These are phyloP conservation scores for Thuja plicata DNA, from an alignment of 83 land plant genomes.

Conservation along the genomic window DNA sequence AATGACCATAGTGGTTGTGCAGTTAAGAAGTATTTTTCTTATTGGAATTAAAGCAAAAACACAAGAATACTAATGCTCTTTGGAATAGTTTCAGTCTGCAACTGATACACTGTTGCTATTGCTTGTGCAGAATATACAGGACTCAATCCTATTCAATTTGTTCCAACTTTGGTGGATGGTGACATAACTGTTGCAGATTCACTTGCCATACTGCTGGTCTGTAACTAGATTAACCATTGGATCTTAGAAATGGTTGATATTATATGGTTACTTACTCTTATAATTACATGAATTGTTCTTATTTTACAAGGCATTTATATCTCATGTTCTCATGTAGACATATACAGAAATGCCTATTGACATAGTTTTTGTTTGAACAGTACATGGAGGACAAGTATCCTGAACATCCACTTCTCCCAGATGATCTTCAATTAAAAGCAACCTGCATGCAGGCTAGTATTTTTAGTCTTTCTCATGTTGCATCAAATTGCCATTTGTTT, in stretches of 20 bases:
- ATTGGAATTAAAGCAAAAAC: background rate
- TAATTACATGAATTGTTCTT: background rate
- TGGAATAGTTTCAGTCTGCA: background rate
- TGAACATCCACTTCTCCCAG: slow-evolving; percentile 55
- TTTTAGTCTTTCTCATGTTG: background rate
- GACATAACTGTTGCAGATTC: slow-evolving; percentile 52
- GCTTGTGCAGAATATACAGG: slow-evolving; percentile 36
- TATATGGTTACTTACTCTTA: background rate
- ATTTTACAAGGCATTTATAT: background rate
- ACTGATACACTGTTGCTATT: background rate
- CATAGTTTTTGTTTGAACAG: slow-evolving; percentile 23
- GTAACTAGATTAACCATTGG: background rate
- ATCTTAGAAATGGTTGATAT: background rate
- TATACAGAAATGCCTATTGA: background rate
- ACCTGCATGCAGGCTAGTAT: slow-evolving; percentile 47
- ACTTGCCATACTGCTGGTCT: slow-evolving; percentile 63
- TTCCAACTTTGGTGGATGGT: slow-evolving; percentile 64
- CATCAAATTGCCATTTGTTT: background rate
- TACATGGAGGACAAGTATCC: slow-evolving; percentile 76
- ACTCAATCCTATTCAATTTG: slow-evolving; percentile 53
- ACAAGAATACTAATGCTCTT: background rate
- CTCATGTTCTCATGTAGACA: background rate
- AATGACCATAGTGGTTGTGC: background rate
- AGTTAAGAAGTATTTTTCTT: background rate
- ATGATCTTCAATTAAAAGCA: slow-evolving; percentile 40